Conservation (phyloP, 176 grass and related monocot genomes). For the Microstegium vimineum region DNA sequence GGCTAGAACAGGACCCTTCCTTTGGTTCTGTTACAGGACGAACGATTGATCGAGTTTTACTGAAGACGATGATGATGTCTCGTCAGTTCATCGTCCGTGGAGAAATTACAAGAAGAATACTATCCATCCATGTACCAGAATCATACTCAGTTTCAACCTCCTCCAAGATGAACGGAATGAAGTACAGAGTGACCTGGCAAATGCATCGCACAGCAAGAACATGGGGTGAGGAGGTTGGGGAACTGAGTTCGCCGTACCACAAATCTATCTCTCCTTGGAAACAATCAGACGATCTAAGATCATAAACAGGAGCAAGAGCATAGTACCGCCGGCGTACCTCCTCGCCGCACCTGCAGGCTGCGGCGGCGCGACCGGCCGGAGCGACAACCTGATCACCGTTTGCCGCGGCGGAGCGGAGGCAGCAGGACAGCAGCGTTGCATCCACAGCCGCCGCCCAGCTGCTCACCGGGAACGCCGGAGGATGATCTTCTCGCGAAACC, state of each 20-base stretch:
- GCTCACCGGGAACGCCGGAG: neutral
- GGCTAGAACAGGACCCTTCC: neutral
- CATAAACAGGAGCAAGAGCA: neutral
- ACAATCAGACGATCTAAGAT: neutral
- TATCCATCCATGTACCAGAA: neutral
- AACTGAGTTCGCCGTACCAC: neutral
- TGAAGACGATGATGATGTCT: too few relatives aligned
- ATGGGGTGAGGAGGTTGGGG: too few relatives aligned
- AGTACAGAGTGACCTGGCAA: neutral
- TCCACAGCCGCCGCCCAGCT: neutral
- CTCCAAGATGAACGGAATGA: neutral
- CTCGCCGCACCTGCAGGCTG: neutral
- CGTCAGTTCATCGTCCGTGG: neutral
- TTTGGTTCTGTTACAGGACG: neutral
- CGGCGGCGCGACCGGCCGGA: neutral
- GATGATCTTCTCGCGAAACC: neutral
- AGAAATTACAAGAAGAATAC: neutral
- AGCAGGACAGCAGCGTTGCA: neutral
- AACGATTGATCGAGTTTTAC: neutral
- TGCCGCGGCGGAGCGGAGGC: neutral
- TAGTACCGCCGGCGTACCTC: neutral
- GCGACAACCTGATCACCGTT: neutral
- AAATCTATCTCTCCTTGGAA: neutral
- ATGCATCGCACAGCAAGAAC: neutral
- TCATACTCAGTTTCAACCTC: neutral